Base-by-base conservation (phyloP, 2,329 filamentous ascomycete genomes). In the Drechslerella stenobrocha region DNA sequence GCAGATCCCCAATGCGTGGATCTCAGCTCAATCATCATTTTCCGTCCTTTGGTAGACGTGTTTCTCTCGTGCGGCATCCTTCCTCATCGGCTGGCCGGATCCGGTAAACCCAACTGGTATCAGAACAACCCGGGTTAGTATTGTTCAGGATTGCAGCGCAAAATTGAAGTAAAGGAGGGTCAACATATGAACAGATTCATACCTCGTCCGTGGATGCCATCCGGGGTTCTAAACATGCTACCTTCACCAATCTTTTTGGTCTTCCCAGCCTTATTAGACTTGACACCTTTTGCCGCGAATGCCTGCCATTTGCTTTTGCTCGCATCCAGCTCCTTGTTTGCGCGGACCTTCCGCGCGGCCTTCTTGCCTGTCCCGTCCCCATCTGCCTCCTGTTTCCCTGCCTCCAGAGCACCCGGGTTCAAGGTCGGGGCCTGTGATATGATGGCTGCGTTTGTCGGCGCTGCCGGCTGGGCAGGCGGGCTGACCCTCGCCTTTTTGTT, bases 231-330 rank as follows among this genome's bases (percentile, higher is more conserved):
- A 76, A 96, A 96, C 91, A 96, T 96, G 81, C 90, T 95, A 48
- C 96, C 89, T 78, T 96, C 96, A 79, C 92, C 92, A 22, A 76
- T 76, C 55, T 77, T 78, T 40, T 79, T 77, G 2, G 78, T 71
- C 76, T 87, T 87, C 71, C 80, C 83, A 70, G 84, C 80, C 75
- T 89, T 91, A 46, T 81, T 83, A 3, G 63, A 34, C 74, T 84
- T 85, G 64, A 73, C 72, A 7, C 81, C 80, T 76, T 95, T 96
- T 74, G 82, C 81, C 71, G 85, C 88, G 77, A 96, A 98, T 70
- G 95, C 89, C 75, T 96, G 88, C 93, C 93, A 98, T 75, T 93
- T 96, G 74, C 79, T 88, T 80, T 96, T 95, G 74, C 88, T 87
- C 70, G 86, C 88, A 79, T 97, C 92, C 22, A 97, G 82, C 75